Evolutionary conservation across 345 rosid species (phyloP).

Genomic region (Aquilaria sinensis): DNA sequence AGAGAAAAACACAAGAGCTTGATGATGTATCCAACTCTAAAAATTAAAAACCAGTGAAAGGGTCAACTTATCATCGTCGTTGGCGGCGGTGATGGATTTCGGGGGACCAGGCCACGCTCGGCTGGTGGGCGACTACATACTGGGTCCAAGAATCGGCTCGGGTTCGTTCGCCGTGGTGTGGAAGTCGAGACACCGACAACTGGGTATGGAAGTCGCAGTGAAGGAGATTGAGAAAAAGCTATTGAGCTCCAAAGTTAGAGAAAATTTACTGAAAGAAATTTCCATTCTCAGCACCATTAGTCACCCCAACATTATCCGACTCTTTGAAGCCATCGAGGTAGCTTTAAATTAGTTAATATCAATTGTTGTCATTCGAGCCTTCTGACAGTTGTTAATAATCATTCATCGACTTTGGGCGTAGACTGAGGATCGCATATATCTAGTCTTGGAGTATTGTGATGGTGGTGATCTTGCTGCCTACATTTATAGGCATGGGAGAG

Average conservation of each 20-base stretch:
- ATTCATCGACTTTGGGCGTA: slow-evolving; percentile 14
- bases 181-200: slow-evolving; percentile 46
- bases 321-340: slow-evolving; percentile 51
- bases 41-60: background rate
- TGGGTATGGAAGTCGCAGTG: slow-evolving; percentile 52
- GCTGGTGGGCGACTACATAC: slow-evolving; percentile 55
- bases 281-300: slow-evolving; percentile 66
- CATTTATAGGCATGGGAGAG: slow-evolving; percentile 56
- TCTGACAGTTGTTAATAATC: background rate
- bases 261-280: slow-evolving; percentile 66
- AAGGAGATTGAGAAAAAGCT: slow-evolving; percentile 74
- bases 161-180: slow-evolving; percentile 82
- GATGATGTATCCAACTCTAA: slow-evolving; percentile 8
- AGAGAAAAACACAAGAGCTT: background rate
- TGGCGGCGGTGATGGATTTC: slow-evolving; percentile 35
- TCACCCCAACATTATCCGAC: slow-evolving; percentile 61
- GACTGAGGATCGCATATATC: slow-evolving; percentile 58
- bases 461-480: slow-evolving; percentile 84
- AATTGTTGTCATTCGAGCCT: background rate
- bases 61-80: slow-evolving; percentile 6
- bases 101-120: slow-evolving; percentile 21
- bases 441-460: slow-evolving; percentile 77
- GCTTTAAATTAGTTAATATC: background rate
- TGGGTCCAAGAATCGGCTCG: slow-evolving; percentile 67
- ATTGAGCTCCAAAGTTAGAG: slow-evolving; percentile 55